Base-by-base conservation (phyloP, 2,329 filamentous ascomycete genomes). In the Calonectria leucothoes region DNA sequence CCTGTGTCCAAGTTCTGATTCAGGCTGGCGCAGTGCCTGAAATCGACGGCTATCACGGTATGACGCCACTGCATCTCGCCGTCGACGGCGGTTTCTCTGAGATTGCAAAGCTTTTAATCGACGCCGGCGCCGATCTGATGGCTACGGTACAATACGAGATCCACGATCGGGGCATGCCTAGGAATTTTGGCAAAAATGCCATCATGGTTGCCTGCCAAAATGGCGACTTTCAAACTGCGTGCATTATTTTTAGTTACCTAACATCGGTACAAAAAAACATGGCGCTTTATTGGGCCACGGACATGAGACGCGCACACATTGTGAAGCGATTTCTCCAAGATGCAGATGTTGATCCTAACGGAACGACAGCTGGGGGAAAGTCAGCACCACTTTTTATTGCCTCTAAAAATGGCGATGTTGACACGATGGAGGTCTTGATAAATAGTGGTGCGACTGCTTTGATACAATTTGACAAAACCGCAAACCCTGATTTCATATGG, bases 281-380 rank as follows among this genome's bases (percentile, higher is more conserved):
- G 2, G 57, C 65, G 3, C 57, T 72, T 25, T 17, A 45, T 57
- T 65, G 33, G 55, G 65, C 70, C 4, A 37, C 37, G 17, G 7
- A 23, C 25, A 49, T 5, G 10, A 27, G 17, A 8, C 65, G 57
- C 14, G 11, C 65, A 27, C 42, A 15, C 15, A 49, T 72, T 29
- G 66, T 59, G 17, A 49, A 25, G 48, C 70, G 49, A 17, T 10
- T 72, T 12, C 70, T 72, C 10, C 23, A 51, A 25, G 66, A 69
- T 29, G 29, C 65, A 12, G 66, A 39, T 10, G 57, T 69, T 31
- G 45, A 72, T 33, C 48, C 66, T 6, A 65, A 69, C 33, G n/a
- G 20, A 23, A 29, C n/a, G n/a, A n/a, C 11, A 11, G 4, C 31
- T 20, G 17, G 25, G 8, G 15, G 7, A 1, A 4, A 8, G 4